Evolutionary conservation across 2,329 filamentous ascomycete genomes (phyloP), one percentile per base, ranked within the genome.

Genomic region (Fusarium tanahbumbuense): DNA sequence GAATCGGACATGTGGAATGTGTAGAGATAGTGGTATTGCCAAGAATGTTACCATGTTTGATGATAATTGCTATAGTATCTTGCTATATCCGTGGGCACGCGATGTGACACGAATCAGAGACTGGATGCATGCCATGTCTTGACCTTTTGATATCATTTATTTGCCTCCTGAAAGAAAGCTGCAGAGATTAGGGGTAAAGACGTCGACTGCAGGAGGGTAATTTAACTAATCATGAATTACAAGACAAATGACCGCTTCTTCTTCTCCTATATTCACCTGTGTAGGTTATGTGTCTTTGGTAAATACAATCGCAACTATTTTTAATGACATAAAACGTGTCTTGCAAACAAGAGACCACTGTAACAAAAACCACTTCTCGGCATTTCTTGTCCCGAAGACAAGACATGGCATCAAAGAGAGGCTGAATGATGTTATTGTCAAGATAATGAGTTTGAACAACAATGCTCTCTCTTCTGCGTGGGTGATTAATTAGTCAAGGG

Each of bases 351-450:
- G 23, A 52, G 22, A 37, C 30, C 22, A 50, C 47, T n/a, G 23
- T 37, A 32, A 5, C 20, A 28, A 12, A 50, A 44, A 40, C 8
- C 53, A 57, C 28, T 44, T 22, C 45, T 57, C 45, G 40, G 50
- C 52, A 20, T 27, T 49, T 49, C 30, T 18, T 22, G 27, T 22
- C 53, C 34, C 47, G 40, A 34, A 61, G n/a, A 28, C 46, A 50
- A 57, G 46, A 41, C 41, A 65, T 66, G 48, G 28, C 62, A 40
- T 42, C 52, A 64, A 28, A 41, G 16, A 42, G 53, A 65, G 60
- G 41, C 60, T 52, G 34, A 20, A 64, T 64, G 61, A 34, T 64
- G 27, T 47, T 59, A 59, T 64, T 64, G 60, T 64, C 61, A 52
- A 10, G n/a, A 49, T 49, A 20, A 37, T 15, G 23, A 20, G 27